Conservation (phyloP, 2,329 filamentous ascomycete species). For the Clarireedia monteithiana region DNA sequence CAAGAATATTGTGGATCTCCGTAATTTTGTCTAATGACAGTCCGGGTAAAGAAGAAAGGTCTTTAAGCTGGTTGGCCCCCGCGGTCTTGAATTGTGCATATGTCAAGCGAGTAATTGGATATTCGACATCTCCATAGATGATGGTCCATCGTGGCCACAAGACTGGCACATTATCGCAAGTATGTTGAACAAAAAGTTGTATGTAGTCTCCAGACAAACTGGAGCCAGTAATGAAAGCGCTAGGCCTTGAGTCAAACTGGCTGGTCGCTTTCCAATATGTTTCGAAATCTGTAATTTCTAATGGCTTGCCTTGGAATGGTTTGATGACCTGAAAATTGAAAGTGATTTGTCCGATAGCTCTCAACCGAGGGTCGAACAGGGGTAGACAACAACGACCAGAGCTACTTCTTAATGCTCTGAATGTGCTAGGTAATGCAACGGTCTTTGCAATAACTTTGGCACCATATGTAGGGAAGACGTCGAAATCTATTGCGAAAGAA, state of each 20-base stretch:
- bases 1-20: conserved; percentile 63
- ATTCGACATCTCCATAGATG: conserved; percentile 64
- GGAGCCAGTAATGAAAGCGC: conserved; percentile 85
- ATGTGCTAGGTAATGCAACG: conserved; percentile 81
- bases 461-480: conserved; percentile 94
- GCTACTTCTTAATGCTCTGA: conserved; percentile 66
- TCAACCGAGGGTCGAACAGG: conserved; percentile 83
- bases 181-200: conserved; percentile 84
- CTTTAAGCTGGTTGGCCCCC: conserved; percentile 27
- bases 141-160: conserved; percentile 83
- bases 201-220: conserved; percentile 95
- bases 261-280: conserved; percentile 99
- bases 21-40: conserved; percentile 49
- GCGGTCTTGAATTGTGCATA: conserved; percentile 58
- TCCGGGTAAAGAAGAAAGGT: conserved; percentile 36
- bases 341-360: conserved; percentile 86
- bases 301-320: conserved; percentile 81
- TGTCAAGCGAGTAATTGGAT: conserved; percentile 73
- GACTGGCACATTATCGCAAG: conserved; percentile 77
- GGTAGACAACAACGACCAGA: conserved; percentile 78
- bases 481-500: conserved; percentile 90
- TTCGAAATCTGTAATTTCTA: conserved; percentile 96
- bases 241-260: conserved; percentile 78
- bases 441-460: conserved; percentile 97
- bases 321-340: conserved; percentile 97